A percentile compares a stretch with the other conserved stretches of the same genome.
Evolutionary conservation across 139 green algal genomes (phyloP).

Genomic region (Coccomyxa sp.): DNA sequence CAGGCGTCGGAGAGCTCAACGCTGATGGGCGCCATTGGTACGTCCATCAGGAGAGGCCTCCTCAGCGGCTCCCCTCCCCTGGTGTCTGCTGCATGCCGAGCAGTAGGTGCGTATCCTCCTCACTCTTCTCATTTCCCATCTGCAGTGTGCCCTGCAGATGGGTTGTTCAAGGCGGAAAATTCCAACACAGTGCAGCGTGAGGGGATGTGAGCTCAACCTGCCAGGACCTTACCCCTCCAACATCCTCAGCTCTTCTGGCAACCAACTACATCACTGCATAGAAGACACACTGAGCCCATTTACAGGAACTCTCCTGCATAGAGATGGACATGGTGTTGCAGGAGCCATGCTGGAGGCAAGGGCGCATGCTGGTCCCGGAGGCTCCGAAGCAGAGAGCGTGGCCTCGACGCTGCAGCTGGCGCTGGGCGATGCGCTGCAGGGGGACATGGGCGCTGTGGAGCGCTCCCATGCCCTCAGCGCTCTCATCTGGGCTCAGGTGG

Average conservation of each 20-base stretch:
- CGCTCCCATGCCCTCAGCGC: slow-evolving; percentile 45
- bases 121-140: not conserved
- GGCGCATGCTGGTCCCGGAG: slow-evolving; percentile 7
- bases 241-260: no score
- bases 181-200: no score
- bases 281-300: no score
- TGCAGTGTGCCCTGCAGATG: not conserved
- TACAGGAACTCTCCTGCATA: no score
- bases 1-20: slow-evolving; percentile 11
- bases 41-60: slow-evolving; percentile 36
- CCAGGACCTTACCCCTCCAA: not conserved
- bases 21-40: slow-evolving; percentile 29
- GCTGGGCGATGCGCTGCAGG: slow-evolving; percentile 26
- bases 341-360: slow-evolving; percentile 16
- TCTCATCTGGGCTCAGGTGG: slow-evolving; percentile 50
- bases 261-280: no score
- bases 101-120: slow-evolving; percentile 6
- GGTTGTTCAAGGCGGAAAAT: not conserved
- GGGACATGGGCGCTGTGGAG: slow-evolving; percentile 19
- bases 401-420: slow-evolving; percentile 14
- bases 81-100: slow-evolving; percentile 14
- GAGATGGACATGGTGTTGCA: no score
- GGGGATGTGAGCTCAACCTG: no score
- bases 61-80: slow-evolving; percentile 13
- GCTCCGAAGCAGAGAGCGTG: slow-evolving; percentile 18